Percentiles rank a stretch among this genome's conserved stretches.
phyloP scores from a whole-genome alignment of 345 rosid genomes.

The Populus euphratica region DNA sequence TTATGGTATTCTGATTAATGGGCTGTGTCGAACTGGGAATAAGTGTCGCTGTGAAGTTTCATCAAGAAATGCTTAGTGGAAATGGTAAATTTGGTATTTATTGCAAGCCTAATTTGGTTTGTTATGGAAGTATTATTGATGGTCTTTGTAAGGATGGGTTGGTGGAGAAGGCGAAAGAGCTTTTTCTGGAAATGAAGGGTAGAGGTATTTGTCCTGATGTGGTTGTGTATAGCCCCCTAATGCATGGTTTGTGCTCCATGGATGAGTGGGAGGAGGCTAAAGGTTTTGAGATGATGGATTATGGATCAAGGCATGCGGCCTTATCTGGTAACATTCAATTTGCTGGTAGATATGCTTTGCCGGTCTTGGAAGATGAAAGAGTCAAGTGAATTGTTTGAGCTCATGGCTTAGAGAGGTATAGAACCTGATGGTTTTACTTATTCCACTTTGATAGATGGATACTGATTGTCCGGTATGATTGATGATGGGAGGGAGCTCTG shows the following conservation, averaged over 20 bases:
- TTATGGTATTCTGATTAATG: conserved; percentile 19
- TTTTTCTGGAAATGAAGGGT: conserved; percentile 34
- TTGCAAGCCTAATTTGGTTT: conserved; percentile 22
- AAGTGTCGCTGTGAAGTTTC: conserved; percentile 24
- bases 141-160: conserved; percentile 33
- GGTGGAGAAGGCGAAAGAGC: conserved; percentile 27
- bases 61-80: conserved; percentile 19
- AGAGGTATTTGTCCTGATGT: conserved; percentile 27
- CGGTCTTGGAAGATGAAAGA: conserved; percentile 21
- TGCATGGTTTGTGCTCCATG: conserved; percentile 26
- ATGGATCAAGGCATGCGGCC: conserved; percentile 19
- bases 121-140: conserved; percentile 23
- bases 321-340: conserved; percentile 13
- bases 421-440: conserved; percentile 8
- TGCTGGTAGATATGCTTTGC: conserved; percentile 16
- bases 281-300: conserved; percentile 21
- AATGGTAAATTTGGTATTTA: conserved; percentile 5
- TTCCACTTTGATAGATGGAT: conserved; percentile 23
- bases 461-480: conserved; percentile 15
- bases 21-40: conserved; percentile 29
- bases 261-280: conserved; percentile 22
- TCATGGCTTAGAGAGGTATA: conserved; percentile 21
- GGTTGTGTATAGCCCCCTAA: conserved; percentile 14
- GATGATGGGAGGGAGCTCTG: conserved; percentile 19
- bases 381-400: conserved; percentile 13